Evolutionary conservation across 2,329 filamentous ascomycete genomes (phyloP).

Genomic region (Fusarium penzigii): DNA sequence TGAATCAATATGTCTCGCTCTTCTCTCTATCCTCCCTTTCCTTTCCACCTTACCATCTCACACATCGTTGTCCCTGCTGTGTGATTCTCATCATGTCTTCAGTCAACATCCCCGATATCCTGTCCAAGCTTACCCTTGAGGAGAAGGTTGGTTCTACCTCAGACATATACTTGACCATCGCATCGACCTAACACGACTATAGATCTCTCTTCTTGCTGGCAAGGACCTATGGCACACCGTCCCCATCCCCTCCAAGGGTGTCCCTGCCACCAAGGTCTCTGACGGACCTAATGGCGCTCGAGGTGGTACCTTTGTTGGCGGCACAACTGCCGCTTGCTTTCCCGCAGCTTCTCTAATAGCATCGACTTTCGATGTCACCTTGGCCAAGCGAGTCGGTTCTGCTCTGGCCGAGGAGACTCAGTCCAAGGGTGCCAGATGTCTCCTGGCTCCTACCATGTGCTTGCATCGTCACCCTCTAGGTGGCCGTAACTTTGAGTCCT

Average conservation of each 20-base stretch:
- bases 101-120: slow-evolving; percentile 29
- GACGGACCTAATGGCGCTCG: slow-evolving; percentile 31
- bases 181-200: slow-evolving; percentile 1
- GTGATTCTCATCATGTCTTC: slow-evolving; percentile 23
- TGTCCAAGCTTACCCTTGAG: slow-evolving; percentile 33
- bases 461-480: slow-evolving; percentile 29
- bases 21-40: background rate
- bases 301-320: slow-evolving; percentile 25
- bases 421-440: slow-evolving; percentile 70
- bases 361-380: slow-evolving; percentile 62
- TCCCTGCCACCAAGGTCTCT: slow-evolving; percentile 1
- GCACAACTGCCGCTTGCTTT: slow-evolving; percentile 28
- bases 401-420: slow-evolving; percentile 56
- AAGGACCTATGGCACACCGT: background rate
- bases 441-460: slow-evolving; percentile 42
- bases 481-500: slow-evolving; percentile 31
- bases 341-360: slow-evolving; percentile 46
- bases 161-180: background rate
- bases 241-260: background rate
- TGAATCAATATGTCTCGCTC: slow-evolving; percentile 9
- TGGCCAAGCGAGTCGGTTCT: slow-evolving; percentile 58
- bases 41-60: too few relatives aligned
- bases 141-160: slow-evolving; percentile 29
- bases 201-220: background rate
- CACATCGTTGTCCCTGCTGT: background rate